Conservation (phyloP, 768 basidiomycete genomes). For the Termitomyces sp. region DNA sequence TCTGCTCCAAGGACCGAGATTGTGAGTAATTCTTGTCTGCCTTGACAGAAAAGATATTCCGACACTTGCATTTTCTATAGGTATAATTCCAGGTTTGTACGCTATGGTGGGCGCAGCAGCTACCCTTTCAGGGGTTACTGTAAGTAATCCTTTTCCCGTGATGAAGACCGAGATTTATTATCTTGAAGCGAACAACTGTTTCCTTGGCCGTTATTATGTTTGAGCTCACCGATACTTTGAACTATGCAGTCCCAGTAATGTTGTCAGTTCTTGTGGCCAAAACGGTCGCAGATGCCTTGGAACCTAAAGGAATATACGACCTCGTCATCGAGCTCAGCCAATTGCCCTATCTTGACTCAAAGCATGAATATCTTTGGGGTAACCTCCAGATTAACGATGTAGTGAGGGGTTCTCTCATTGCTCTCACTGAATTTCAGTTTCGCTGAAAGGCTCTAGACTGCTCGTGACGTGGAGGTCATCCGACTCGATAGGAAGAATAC, state of each 20-base stretch:
- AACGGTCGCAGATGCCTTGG: slow-evolving; percentile 82
- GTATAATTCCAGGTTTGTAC: slow-evolving; percentile 84
- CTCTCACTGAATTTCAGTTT: neutral
- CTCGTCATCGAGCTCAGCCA: slow-evolving; percentile 90
- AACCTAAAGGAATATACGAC: slow-evolving; percentile 96
- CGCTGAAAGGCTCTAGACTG: slow-evolving; percentile 41
- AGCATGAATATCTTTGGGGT: slow-evolving; percentile 89
- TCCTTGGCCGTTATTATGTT: slow-evolving; percentile 96
- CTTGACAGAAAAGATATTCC: neutral
- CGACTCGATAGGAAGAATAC: slow-evolving; percentile 72
- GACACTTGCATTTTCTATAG: slow-evolving; percentile 21
- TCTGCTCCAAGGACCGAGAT: slow-evolving; percentile 59
- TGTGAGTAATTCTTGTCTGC: slow-evolving; percentile 40
- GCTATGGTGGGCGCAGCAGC: slow-evolving; percentile 98
- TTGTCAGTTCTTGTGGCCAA: slow-evolving; percentile 85
- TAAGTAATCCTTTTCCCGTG: slow-evolving; percentile 31
- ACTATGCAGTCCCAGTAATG: slow-evolving; percentile 91
- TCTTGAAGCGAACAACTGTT: slow-evolving; percentile 72
- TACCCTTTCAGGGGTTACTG: slow-evolving; percentile 91
- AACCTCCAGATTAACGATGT: slow-evolving; percentile 71
- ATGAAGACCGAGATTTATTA: slow-evolving; percentile 4
- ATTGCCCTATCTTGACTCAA: slow-evolving; percentile 89
- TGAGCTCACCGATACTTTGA: slow-evolving; percentile 89
- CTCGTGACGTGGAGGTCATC: slow-evolving; percentile 66
- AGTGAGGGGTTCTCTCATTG: slow-evolving; percentile 39